phyloP scores from a whole-genome alignment of 2,329 filamentous ascomycete species.

The Sporothrix euskadiensis region DNA sequence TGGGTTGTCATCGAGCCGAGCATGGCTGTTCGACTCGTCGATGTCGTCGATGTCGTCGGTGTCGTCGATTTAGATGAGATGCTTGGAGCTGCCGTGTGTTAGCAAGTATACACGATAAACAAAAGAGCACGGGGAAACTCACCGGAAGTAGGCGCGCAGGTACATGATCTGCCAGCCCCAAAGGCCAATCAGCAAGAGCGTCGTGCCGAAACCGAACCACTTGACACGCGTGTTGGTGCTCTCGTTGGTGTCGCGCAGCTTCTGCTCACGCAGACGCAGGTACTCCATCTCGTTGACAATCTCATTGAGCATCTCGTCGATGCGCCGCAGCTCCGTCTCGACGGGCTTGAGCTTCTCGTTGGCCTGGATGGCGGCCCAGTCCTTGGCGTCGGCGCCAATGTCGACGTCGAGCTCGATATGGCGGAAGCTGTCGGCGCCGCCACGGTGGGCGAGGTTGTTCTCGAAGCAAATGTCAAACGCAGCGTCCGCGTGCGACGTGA shows the following conservation, averaged over 20 bases:
- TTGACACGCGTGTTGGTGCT: conserved; percentile 98
- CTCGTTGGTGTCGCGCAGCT: conserved; percentile 97
- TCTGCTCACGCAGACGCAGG: conserved; percentile 84
- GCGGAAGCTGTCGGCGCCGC: conserved; percentile 57
- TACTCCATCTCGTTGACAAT: conserved; percentile 97
- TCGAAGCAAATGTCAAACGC: conserved; percentile 97
- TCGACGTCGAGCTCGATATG: conserved; percentile 91
- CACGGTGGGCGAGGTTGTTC: conserved; percentile 62
- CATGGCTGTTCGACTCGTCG: background rate
- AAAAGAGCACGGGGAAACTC: conserved; percentile 21
- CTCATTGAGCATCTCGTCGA: conserved; percentile 87
- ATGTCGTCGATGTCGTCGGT: conserved; percentile 5
- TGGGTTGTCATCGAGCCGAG: background rate
- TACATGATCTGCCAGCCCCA: conserved; percentile 98
- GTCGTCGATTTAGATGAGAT: conserved; percentile 57
- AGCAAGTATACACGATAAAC: background rate
- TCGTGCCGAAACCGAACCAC: conserved; percentile 95
- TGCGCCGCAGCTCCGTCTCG: conserved; percentile 87
- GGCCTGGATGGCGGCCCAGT: conserved; percentile 95
- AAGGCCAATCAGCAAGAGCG: conserved; percentile 82
- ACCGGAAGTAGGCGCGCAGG: conserved; percentile 94
- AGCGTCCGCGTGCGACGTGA: conserved; percentile 87
- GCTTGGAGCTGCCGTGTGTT: conserved; percentile 58
- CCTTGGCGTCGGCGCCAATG: conserved; percentile 94
- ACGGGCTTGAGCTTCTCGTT: conserved; percentile 97